phyloP scores from a whole-genome alignment of 2,329 filamentous ascomycete genomes.

The Balansia obtecta region DNA sequence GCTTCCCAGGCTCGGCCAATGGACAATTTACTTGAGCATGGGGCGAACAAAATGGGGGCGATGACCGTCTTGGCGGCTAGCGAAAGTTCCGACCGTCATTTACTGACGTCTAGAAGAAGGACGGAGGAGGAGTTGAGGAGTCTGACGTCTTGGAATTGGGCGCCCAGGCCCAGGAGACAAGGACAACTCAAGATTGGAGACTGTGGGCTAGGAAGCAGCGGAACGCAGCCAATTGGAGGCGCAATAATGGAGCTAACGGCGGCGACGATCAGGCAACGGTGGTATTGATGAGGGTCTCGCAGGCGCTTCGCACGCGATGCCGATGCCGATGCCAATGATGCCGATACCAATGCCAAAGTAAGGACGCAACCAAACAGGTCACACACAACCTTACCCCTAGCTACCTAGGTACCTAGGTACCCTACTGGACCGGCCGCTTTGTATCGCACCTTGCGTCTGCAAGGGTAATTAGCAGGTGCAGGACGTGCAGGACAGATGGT shows the following conservation, averaged over 20 bases:
- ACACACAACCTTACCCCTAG: too few relatives aligned
- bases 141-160: constrained; percentile 1
- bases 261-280: not conserved
- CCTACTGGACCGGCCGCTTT: too few relatives aligned
- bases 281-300: not conserved
- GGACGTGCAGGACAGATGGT: not conserved
- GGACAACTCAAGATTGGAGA: not conserved
- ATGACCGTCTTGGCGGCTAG: not conserved
- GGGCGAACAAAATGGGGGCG: not conserved
- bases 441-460: not conserved
- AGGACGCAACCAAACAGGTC: too few relatives aligned
- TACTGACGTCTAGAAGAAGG: not conserved
- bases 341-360: too few relatives aligned
- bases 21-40: constrained; percentile 4
- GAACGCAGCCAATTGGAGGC: constrained; percentile 1
- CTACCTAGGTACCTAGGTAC: too few relatives aligned
- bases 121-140: not conserved
- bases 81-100: not conserved
- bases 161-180: not conserved
- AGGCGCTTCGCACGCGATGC: too few relatives aligned
- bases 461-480: not conserved
- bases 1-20: constrained; percentile 3
- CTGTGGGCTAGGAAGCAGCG: not conserved
- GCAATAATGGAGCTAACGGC: not conserved
- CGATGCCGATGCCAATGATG: too few relatives aligned